Conservation (phyloP, 345 rosid species). For the Diplotaxis tenuifolia region DNA sequence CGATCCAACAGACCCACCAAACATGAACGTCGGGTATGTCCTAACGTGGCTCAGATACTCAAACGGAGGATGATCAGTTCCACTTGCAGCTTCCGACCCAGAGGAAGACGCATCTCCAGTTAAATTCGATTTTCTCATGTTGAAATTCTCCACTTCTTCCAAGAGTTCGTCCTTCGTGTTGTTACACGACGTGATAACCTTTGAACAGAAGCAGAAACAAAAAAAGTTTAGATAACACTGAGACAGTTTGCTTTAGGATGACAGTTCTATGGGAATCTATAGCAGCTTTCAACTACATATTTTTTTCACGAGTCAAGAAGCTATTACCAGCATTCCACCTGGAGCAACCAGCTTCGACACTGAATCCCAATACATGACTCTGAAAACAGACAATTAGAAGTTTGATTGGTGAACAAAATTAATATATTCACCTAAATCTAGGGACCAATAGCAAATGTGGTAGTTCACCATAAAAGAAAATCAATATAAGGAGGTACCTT, state of each 20-base stretch:
- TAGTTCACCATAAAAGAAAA: neutral
- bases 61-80: constrained; percentile 44
- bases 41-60: constrained; percentile 75
- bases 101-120: constrained; percentile 37
- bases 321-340: constrained; percentile 75
- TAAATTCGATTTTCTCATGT: constrained; percentile 44
- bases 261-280: neutral
- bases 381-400: constrained; percentile 28
- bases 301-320: constrained; percentile 12
- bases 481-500: constrained; percentile 50
- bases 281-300: neutral
- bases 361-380: constrained; percentile 93
- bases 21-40: constrained; percentile 83
- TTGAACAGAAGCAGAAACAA: constrained; percentile 1
- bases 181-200: constrained; percentile 93
- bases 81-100: constrained; percentile 41
- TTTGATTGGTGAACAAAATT: neutral
- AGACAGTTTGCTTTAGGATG: neutral
- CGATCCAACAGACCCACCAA: constrained; percentile 82
- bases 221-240: neutral
- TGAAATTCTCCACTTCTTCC: constrained; percentile 71
- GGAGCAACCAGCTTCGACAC: constrained; percentile 80
- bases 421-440: neutral
- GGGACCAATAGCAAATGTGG: neutral
- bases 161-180: constrained; percentile 82